phyloP scores from a whole-genome alignment of 495 filamentous ascomycete genomes.

The Bathelium albidoporum region DNA sequence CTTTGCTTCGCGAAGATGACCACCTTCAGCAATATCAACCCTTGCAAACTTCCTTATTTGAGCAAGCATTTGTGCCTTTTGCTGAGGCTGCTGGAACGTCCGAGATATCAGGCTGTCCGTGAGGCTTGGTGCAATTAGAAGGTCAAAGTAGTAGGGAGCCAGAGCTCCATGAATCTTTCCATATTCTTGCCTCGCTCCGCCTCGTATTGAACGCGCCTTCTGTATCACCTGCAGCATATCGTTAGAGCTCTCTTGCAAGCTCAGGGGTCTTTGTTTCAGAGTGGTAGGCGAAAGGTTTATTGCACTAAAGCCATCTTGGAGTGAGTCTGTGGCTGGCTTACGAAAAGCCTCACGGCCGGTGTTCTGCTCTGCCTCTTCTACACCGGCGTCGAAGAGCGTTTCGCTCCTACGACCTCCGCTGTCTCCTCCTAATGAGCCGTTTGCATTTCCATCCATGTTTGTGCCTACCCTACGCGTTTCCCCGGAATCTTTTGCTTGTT shows the following conservation, averaged over 20 bases:
- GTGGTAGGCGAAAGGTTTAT: constrained; percentile 39
- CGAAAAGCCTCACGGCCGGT: constrained; percentile 5
- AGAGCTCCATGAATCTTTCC: constrained; percentile 81
- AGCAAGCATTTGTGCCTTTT: constrained; percentile 78
- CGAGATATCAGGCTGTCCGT: constrained; percentile 75
- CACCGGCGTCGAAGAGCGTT: constrained; percentile 62
- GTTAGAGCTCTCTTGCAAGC: constrained; percentile 27
- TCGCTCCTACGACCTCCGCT: constrained; percentile 17
- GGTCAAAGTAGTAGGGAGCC: constrained; percentile 78
- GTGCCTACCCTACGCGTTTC: constrained; percentile 32
- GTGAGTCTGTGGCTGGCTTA: background rate
- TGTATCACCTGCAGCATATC: constrained; percentile 56
- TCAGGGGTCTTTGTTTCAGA: constrained; percentile 11
- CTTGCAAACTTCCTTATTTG: constrained; percentile 68
- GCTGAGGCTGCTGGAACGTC: constrained; percentile 73
- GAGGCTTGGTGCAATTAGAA: constrained; percentile 60
- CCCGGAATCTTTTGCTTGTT: constrained; percentile 43
- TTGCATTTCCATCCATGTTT: constrained; percentile 29
- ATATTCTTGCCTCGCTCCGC: constrained; percentile 80
- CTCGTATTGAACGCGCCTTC: constrained; percentile 65
- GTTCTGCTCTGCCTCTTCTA: constrained; percentile 35
- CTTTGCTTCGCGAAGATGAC: constrained; percentile 55
- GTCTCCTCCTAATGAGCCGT: constrained; percentile 23
- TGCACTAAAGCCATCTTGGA: constrained; percentile 60
- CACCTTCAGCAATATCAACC: constrained; percentile 70